Conservation (phyloP, 352 stramenopile genomes). For the Globisporangium rhizosaccharum region DNA sequence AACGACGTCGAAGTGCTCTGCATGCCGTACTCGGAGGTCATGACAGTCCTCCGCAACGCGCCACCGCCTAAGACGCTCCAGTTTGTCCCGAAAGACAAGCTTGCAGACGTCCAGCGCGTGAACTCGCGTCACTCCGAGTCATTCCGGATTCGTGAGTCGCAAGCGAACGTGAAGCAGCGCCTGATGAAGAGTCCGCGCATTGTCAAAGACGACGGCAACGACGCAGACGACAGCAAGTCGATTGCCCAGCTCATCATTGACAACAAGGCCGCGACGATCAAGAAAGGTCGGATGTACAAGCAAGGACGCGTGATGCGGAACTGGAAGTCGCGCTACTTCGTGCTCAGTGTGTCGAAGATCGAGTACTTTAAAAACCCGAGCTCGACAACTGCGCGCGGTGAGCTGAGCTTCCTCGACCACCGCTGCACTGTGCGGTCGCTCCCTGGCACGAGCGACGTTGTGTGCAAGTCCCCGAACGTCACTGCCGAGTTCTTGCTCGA, state of each 20-base stretch:
- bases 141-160: slow-evolving; percentile 57
- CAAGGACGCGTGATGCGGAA: slow-evolving; percentile 77
- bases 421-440: slow-evolving; percentile 76
- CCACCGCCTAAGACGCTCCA: slow-evolving; percentile 70
- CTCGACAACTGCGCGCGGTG: slow-evolving; percentile 63
- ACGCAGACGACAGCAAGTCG: slow-evolving; percentile 70
- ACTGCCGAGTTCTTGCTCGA: slow-evolving; percentile 67
- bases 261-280: slow-evolving; percentile 82
- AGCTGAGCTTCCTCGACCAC: slow-evolving; percentile 77
- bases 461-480: slow-evolving; percentile 72
- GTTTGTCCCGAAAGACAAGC: slow-evolving; percentile 83
- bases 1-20: slow-evolving; percentile 79
- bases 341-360: slow-evolving; percentile 82
- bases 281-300: slow-evolving; percentile 87
- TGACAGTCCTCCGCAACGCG: slow-evolving; percentile 69
- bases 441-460: slow-evolving; percentile 48
- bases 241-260: slow-evolving; percentile 82
- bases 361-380: slow-evolving; percentile 83
- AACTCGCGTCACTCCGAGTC: slow-evolving; percentile 80
- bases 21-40: slow-evolving; percentile 84
- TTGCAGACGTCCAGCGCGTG: slow-evolving; percentile 77
- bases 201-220: slow-evolving; percentile 67
- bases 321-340: slow-evolving; percentile 87
- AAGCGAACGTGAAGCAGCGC: slow-evolving; percentile 57
- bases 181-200: slow-evolving; percentile 68